Conservation (phyloP, 2,329 filamentous ascomycete genomes). For the Coniella lustricola region DNA sequence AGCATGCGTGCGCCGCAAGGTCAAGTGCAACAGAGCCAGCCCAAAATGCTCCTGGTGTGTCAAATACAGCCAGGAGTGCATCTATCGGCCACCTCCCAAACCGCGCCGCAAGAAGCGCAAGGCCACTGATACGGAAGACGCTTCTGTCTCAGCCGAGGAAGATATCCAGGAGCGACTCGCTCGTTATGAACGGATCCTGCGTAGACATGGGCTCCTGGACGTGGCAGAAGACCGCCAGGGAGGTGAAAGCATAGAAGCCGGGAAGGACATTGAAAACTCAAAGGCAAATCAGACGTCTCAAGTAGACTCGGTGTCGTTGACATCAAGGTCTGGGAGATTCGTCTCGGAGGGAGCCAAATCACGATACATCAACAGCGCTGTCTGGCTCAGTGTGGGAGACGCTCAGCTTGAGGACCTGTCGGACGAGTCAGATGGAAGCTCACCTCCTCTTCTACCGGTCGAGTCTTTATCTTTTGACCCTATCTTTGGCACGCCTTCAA, state of each 20-base stretch:
- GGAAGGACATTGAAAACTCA: background rate
- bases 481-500: conserved; percentile 16
- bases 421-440: conserved; percentile 15
- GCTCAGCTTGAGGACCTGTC: conserved; percentile 22
- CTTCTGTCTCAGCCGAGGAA: conserved; percentile 17
- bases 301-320: too few species aligned
- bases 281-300: background rate
- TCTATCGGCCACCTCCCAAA: conserved; percentile 32
- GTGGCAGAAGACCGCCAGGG: background rate
- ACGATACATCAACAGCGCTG: conserved; percentile 33
- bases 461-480: conserved; percentile 5
- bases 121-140: background rate
- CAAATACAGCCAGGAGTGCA: conserved; percentile 27
- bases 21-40: conserved; percentile 23
- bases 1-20: conserved; percentile 23
- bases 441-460: background rate
- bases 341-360: conserved; percentile 27
- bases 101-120: conserved; percentile 31
- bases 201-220: conserved; percentile 27
- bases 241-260: background rate
- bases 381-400: conserved; percentile 23
- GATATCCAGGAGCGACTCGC: conserved; percentile 29
- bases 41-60: conserved; percentile 22
- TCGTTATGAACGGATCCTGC: conserved; percentile 32
- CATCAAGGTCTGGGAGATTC: conserved; percentile 19